Evolutionary conservation across 2,329 filamentous ascomycete species (phyloP).

Genomic region (Thelonectria olida): DNA sequence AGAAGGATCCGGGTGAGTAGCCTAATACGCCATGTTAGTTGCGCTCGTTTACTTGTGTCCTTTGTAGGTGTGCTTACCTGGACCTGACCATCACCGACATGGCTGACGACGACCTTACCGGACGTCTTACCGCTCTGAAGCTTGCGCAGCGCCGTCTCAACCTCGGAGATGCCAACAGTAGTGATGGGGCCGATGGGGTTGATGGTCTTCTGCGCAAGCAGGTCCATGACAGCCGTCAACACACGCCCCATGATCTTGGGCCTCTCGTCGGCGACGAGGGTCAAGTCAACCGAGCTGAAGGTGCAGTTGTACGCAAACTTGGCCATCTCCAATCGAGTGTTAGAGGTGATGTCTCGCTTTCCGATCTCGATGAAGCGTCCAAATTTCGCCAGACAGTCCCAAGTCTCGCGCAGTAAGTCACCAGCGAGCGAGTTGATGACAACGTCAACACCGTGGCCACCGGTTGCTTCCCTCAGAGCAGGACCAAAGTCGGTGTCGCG

Average conservation of each 20-base stretch:
- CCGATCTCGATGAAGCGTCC: slow-evolving; percentile 49
- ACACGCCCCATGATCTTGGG: slow-evolving; percentile 52
- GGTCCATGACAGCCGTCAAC: slow-evolving; percentile 47
- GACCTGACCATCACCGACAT: slow-evolving; percentile 52
- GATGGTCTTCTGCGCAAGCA: slow-evolving; percentile 47
- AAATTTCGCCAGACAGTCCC: slow-evolving; percentile 44
- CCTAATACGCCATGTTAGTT: slow-evolving; percentile 12
- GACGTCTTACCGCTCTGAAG: slow-evolving; percentile 47
- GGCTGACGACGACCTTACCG: slow-evolving; percentile 57
- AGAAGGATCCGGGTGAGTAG: slow-evolving; percentile 29
- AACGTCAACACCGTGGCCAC: slow-evolving; percentile 43
- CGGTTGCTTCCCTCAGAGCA: slow-evolving; percentile 35
- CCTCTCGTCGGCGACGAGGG: slow-evolving; percentile 49
- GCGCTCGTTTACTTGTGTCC: too few species aligned
- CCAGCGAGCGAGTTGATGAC: slow-evolving; percentile 44
- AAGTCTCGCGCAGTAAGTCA: slow-evolving; percentile 41
- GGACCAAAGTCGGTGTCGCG: slow-evolving; percentile 39
- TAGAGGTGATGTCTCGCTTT: slow-evolving; percentile 40
- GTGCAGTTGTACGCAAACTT: slow-evolving; percentile 40
- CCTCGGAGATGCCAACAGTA: slow-evolving; percentile 48
- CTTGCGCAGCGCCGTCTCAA: slow-evolving; percentile 48
- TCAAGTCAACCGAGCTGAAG: slow-evolving; percentile 28
- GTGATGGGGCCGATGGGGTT: slow-evolving; percentile 48
- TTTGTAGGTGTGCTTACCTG: slow-evolving; percentile 34
- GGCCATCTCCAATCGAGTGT: slow-evolving; percentile 39